Conservation (phyloP, 2,329 filamentous ascomycete species). For the Calonectria pseudoreteaudii region DNA sequence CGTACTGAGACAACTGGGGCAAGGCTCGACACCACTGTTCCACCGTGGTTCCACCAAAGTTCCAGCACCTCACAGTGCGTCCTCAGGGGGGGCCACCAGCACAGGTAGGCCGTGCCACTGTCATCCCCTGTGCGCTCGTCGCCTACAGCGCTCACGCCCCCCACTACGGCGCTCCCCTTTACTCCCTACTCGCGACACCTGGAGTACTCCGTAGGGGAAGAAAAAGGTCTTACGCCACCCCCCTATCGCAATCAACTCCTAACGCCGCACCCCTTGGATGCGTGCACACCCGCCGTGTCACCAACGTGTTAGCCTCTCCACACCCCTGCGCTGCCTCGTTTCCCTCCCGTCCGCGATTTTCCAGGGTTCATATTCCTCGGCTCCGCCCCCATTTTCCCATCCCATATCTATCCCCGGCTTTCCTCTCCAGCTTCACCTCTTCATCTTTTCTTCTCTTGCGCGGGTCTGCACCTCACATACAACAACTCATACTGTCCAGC, state of each 20-base stretch:
- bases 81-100: neutral
- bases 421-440: slow-evolving; percentile 19
- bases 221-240: slow-evolving; percentile 8
- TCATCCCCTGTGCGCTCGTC: neutral
- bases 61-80: slow-evolving; percentile 24
- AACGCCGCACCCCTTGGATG: slow-evolving; percentile 1
- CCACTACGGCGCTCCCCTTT: neutral
- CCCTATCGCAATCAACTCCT: slow-evolving; percentile 1
- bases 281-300: neutral
- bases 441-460: slow-evolving; percentile 11
- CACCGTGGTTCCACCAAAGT: slow-evolving; percentile 15
- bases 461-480: slow-evolving; percentile 23
- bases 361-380: slow-evolving; percentile 24
- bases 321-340: slow-evolving; percentile 23
- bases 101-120: slow-evolving; percentile 7
- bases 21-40: slow-evolving; percentile 1
- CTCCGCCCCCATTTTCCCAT: slow-evolving; percentile 22
- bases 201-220: neutral
- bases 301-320: neutral
- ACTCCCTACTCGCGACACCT: neutral
- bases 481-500: neutral
- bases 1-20: neutral
- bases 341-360: slow-evolving; percentile 25
- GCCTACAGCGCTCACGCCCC: slow-evolving; percentile 11
- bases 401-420: slow-evolving; percentile 22